Conservation (phyloP, 2,329 filamentous ascomycete species). For the Aspergillus novoparasiticus region DNA sequence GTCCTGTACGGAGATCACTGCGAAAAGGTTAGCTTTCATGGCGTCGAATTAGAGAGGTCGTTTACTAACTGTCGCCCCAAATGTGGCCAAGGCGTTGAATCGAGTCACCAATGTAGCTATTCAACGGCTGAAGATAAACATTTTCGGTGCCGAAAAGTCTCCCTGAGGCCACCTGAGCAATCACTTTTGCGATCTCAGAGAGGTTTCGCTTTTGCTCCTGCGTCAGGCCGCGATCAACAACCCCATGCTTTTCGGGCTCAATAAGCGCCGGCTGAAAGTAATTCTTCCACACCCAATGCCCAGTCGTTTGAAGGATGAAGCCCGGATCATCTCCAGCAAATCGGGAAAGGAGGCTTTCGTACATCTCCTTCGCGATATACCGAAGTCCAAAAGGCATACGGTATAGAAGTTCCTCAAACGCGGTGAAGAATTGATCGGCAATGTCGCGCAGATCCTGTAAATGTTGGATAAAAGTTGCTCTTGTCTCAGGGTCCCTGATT, state of each 20-base stretch:
- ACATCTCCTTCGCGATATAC: conserved; percentile 84
- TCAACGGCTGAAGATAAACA: conserved; percentile 91
- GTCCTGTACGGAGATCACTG: conserved; percentile 79
- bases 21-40: conserved; percentile 35
- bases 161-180: conserved; percentile 85
- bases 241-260: conserved; percentile 89
- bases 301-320: conserved; percentile 78
- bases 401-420: conserved; percentile 78
- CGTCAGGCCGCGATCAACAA: conserved; percentile 84
- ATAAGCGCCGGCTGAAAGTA: conserved; percentile 88
- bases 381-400: conserved; percentile 92
- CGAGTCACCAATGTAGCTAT: conserved; percentile 85
- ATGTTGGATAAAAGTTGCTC: conserved; percentile 90
- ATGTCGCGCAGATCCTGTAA: conserved; percentile 92
- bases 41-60: not conserved
- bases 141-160: conserved; percentile 92
- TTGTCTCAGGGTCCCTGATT: conserved; percentile 93
- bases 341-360: conserved; percentile 72
- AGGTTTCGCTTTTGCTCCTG: conserved; percentile 93
- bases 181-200: conserved; percentile 84
- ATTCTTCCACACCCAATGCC: conserved; percentile 90
- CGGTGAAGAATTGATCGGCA: conserved; percentile 82
- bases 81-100: conserved; percentile 77
- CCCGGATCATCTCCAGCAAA: conserved; percentile 81
- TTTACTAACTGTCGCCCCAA: conserved; percentile 62